A percentile compares a stretch with the other conserved stretches of the same genome.
These are phyloP conservation scores for Sutorius australiensis DNA, from an alignment of 768 basidiomycete genomes.

Conservation along the genomic window DNA sequence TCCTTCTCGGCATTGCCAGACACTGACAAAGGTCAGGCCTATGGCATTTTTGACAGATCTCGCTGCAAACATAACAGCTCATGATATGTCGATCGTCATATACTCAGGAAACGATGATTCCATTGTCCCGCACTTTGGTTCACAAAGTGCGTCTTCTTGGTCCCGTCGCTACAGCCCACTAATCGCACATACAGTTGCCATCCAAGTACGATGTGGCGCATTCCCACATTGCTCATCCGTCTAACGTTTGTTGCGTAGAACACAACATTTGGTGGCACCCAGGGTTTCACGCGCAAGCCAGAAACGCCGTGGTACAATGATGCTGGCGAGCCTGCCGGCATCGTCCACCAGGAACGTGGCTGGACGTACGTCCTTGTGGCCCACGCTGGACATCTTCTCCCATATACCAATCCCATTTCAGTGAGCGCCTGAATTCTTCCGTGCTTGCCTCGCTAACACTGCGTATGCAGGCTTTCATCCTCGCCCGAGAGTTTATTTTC, in stretches of 20 bases:
- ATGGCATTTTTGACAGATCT: constrained; percentile 52
- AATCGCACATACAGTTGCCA: constrained; percentile 39
- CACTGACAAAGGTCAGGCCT: constrained; percentile 34
- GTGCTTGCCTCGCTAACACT: neutral
- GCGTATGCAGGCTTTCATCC: constrained; percentile 47
- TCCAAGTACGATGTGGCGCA: constrained; percentile 39
- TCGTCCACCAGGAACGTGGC: constrained; percentile 69
- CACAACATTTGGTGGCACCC: constrained; percentile 76
- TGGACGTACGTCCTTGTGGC: constrained; percentile 44
- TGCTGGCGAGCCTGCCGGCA: constrained; percentile 52
- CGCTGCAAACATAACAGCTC: constrained; percentile 56
- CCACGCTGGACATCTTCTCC: constrained; percentile 38
- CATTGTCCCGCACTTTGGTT: constrained; percentile 56
- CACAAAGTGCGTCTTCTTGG: constrained; percentile 46
- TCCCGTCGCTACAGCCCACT: neutral
- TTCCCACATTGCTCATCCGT: neutral
- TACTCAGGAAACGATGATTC: constrained; percentile 70
- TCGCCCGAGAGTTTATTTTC: constrained; percentile 65
- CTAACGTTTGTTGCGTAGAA: constrained; percentile 42
- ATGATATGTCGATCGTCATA: constrained; percentile 46
- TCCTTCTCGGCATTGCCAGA: neutral
- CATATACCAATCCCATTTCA: constrained; percentile 31
- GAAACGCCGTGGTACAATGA: constrained; percentile 65
- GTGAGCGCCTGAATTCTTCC: constrained; percentile 36
- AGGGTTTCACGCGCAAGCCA: constrained; percentile 67